Conservation (phyloP, 1,139 yeast species). For the Protomyces arabidopsidicola region DNA sequence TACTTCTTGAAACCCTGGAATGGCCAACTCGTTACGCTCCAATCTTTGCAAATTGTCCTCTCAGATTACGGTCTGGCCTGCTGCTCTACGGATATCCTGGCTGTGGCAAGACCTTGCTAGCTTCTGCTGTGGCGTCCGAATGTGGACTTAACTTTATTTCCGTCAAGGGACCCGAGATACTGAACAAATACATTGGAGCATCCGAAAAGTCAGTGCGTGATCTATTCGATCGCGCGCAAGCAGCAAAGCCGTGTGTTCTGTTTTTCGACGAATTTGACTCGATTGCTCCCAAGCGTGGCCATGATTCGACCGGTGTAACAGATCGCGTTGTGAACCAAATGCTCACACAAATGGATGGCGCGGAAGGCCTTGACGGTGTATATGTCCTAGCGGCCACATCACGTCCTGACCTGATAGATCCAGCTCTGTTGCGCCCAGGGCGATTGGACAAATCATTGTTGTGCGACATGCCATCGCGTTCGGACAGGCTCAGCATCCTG, state of each 20-base stretch:
- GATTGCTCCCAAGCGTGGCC: constrained; percentile 95
- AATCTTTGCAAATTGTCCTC: constrained; percentile 79
- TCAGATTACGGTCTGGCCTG: constrained; percentile 82
- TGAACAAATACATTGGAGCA: constrained; percentile 95
- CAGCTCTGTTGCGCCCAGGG: constrained; percentile 92
- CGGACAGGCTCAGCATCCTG: constrained; percentile 72
- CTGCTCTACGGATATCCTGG: constrained; percentile 94
- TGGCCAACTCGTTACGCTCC: constrained; percentile 98
- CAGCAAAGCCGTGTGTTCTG: constrained; percentile 88
- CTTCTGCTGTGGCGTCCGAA: constrained; percentile 90
- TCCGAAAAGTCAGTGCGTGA: constrained; percentile 94
- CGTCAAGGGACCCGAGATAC: constrained; percentile 92
- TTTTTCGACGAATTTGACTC: constrained; percentile 97
- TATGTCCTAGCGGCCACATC: constrained; percentile 95
- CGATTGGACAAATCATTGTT: constrained; percentile 86
- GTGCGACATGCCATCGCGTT: constrained; percentile 75
- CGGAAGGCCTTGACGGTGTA: constrained; percentile 95
- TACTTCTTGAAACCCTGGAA: constrained; percentile 79
- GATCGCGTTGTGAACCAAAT: constrained; percentile 95
- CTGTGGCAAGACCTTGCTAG: constrained; percentile 90
- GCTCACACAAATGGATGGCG: constrained; percentile 99
- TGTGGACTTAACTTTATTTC: constrained; percentile 92
- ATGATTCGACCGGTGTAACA: constrained; percentile 95
- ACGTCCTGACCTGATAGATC: constrained; percentile 67
- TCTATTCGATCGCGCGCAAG: constrained; percentile 85